Base-by-base conservation (phyloP, 1,284 basidiomycete genomes). In the Ustilago sp. region DNA sequence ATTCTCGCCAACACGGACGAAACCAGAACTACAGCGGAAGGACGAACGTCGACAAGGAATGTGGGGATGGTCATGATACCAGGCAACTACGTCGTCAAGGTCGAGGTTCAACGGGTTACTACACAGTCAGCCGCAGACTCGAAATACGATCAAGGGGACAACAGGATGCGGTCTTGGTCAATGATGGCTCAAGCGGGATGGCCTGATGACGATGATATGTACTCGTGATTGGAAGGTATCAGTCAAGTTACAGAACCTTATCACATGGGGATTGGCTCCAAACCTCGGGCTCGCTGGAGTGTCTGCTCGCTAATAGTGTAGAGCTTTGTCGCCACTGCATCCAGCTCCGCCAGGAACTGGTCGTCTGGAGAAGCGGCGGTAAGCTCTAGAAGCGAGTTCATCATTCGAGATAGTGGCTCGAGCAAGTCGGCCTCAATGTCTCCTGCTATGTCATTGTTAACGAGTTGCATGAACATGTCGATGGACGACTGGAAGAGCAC, bases 41-140 rank as follows among this genome's bases (percentile, higher is more conserved):
- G 55, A 15, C 38, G 59, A 11, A 60, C 65, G 8, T 58, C 74
- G 3, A 63, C 51, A n/a, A 59, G 80, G n/a, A 73, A 71, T 17
- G 76, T 80, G 17, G 80, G 80, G 12, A 80, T 81, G 79, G 74
- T 82, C 45, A 81, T 82, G 79, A 70, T 82, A 5, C 75, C 79
- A 1, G 80, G 80, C 17, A 52, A 68, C 17, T 58, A 65, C 56
- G 63, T 81, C 17, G 55, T 73, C 48, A 63, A 70, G 43, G 57
- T 81, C 39, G 77, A 81, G 43, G 61, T 81, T 6, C 55, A 77
- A 59, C 32, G 67, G 32, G 55, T 66, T 8, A 63, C 15, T 17
- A 8, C 51, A 47, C 38, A 36, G 34, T 11, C 55, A 17, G 7
- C 17, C 6, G 17, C 52, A 54, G 23, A 59, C 17, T 28, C 57